Conservation (phyloP, 1,284 basidiomycete species). For the Ceratobasidium sp. region DNA sequence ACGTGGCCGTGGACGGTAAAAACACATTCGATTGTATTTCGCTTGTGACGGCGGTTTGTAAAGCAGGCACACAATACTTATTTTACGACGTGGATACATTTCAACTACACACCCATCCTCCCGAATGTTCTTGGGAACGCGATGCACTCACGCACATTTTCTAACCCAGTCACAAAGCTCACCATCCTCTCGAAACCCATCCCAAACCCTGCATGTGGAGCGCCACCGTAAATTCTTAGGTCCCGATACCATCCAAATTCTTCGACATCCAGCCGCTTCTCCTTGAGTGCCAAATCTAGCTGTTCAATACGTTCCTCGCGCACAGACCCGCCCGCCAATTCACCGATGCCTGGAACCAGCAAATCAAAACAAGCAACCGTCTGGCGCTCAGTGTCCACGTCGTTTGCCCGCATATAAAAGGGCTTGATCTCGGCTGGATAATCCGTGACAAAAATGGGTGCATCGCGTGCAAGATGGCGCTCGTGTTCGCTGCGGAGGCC, state of each 20-base stretch:
- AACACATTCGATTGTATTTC: not conserved
- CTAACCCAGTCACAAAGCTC: slow-evolving; percentile 83
- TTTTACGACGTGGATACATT: not conserved
- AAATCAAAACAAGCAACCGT: slow-evolving; percentile 97
- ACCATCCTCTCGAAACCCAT: slow-evolving; percentile 92
- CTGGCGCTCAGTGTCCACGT: slow-evolving; percentile 54
- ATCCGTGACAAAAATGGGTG: slow-evolving; percentile 92
- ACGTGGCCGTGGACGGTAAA: slow-evolving; percentile 62
- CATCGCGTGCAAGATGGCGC: slow-evolving; percentile 82
- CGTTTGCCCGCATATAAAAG: slow-evolving; percentile 92
- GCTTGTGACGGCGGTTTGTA: not conserved
- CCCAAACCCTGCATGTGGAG: slow-evolving; percentile 92
- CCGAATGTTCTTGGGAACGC: slow-evolving; percentile 92
- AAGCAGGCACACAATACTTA: not conserved
- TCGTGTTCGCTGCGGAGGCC: slow-evolving; percentile 92
- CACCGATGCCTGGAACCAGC: slow-evolving; percentile 88
- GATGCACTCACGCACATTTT: slow-evolving; percentile 89
- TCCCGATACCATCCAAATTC: slow-evolving; percentile 90
- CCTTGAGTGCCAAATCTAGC: slow-evolving; percentile 67
- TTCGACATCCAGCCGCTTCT: slow-evolving; percentile 64
- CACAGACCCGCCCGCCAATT: slow-evolving; percentile 92
- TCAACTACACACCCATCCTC: slow-evolving; percentile 71
- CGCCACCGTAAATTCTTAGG: slow-evolving; percentile 78
- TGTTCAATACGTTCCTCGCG: slow-evolving; percentile 83
- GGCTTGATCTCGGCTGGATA: slow-evolving; percentile 89